Conservation (phyloP, 1,284 basidiomycete species). For the Malassezia cuniculi region DNA sequence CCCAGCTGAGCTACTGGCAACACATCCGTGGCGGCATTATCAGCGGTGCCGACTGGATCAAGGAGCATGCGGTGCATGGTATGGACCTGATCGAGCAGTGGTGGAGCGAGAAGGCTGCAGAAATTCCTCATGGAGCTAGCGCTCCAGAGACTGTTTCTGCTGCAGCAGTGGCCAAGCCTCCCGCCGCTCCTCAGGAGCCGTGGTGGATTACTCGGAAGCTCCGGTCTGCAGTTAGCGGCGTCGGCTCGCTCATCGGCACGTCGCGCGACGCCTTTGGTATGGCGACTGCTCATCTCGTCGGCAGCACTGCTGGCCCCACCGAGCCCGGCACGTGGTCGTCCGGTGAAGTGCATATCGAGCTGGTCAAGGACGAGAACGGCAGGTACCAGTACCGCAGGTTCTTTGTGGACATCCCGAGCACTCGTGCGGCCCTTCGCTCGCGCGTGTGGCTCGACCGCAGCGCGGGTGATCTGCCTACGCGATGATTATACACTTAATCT, state of each 20-base stretch:
- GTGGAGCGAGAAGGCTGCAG: conserved; percentile 6
- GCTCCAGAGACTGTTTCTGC: background rate
- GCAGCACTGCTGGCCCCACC: background rate
- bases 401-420: conserved; percentile 30
- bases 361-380: conserved; percentile 32
- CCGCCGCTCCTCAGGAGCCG: conserved; percentile 4
- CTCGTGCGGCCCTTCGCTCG: conserved; percentile 19
- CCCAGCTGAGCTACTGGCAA: conserved; percentile 25
- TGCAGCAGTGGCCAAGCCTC: no score
- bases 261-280: conserved; percentile 10
- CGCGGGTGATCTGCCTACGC: conserved; percentile 15
- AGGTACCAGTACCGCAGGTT: conserved; percentile 27
- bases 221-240: conserved; percentile 1
- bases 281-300: background rate
- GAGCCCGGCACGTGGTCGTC: conserved; percentile 30
- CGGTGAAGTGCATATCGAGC: conserved; percentile 32
- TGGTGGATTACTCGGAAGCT: conserved; percentile 15
- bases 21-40: conserved; percentile 16
- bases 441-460: conserved; percentile 24
- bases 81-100: conserved; percentile 8
- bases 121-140: no score
- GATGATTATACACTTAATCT: conserved; percentile 3
- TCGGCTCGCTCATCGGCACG: conserved; percentile 5
- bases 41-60: conserved; percentile 21
- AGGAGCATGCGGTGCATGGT: conserved; percentile 20